Base-by-base conservation (phyloP, 2,329 filamentous ascomycete species). In the Aspergillus versicolor region DNA sequence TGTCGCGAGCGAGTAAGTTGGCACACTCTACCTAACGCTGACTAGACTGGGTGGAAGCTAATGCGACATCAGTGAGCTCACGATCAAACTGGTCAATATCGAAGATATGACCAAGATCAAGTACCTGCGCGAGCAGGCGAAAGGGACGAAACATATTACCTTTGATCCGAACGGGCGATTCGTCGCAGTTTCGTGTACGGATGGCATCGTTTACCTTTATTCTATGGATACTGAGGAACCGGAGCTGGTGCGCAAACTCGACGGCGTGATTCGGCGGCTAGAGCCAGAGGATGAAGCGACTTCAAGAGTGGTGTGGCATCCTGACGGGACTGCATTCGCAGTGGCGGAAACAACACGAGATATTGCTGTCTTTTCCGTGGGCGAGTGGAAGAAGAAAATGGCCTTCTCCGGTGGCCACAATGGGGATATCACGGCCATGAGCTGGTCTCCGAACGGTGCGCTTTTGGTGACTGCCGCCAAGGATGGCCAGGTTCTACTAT, bases 391-490 rank as follows among this genome's bases (percentile, higher is more conserved):
- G 70, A 88, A 89, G 64, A 92, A 97, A 72, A 84, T 89, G 59
- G 77, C 80, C 0, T 99, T 99, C 70, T 78, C 86, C 7, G 86
- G 87, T 30, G 91, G 89, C 0, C 94, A 97, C 69, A 86, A 86
- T 42, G 88, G 88, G 17, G 90, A 95, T 63, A 88, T 99, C 57
- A 96, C 91, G 0, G 89, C 92, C 2, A 77, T 95, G 37, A 87
- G 90, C 37, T 99, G 94, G 94, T 96, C 93, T 13, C 91, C 92
- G 2, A 99, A 99, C 69, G 94, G 94, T 40, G 90, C 92, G 1
- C 81, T 99, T 67, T 80, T 99, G 21, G 91, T 87, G 15, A 84
- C 81, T 17, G 81, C 83, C 4, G 81, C 79, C n/a, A 74, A 79
- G 34, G 75, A 79, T 61, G 77, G 82, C 19, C 68, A 76, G 58